Conservation (phyloP, 345 rosid species). For the Melastoma malabathricum region DNA sequence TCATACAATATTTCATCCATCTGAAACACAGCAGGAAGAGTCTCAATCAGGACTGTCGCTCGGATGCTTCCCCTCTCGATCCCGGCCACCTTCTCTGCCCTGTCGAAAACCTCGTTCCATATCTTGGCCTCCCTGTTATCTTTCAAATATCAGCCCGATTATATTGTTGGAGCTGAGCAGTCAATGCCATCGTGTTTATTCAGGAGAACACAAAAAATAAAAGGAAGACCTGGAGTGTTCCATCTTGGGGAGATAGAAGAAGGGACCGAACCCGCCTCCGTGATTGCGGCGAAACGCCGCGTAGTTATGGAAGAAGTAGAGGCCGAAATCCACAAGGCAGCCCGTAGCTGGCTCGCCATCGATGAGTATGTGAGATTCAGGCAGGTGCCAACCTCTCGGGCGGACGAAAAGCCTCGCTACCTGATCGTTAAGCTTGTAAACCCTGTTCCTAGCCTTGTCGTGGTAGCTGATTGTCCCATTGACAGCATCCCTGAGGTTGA, state of each 20-base stretch:
- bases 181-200: too few relatives aligned
- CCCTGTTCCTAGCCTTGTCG: constrained; percentile 67
- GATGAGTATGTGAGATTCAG: constrained; percentile 70
- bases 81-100: constrained; percentile 72
- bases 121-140: constrained; percentile 79
- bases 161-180: neutral
- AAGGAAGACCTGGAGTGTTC: constrained; percentile 71
- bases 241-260: constrained; percentile 95
- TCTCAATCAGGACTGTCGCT: constrained; percentile 79
- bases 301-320: constrained; percentile 73
- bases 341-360: constrained; percentile 84
- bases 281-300: constrained; percentile 50
- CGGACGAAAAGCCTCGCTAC: constrained; percentile 77
- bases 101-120: constrained; percentile 82
- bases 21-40: constrained; percentile 84
- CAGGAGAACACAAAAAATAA: too few relatives aligned
- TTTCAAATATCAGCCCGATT: neutral
- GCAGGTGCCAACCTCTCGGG: constrained; percentile 90
- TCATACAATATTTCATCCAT: constrained; percentile 92
- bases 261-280: constrained; percentile 79
- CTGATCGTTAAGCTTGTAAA: constrained; percentile 74
- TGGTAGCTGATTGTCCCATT: constrained; percentile 63
- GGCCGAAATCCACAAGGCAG: constrained; percentile 85
- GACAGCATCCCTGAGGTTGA: constrained; percentile 82
- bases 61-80: constrained; percentile 81